Conservation (phyloP, 1,139 yeast species). For the Cylindricascospora bacillispora region DNA sequence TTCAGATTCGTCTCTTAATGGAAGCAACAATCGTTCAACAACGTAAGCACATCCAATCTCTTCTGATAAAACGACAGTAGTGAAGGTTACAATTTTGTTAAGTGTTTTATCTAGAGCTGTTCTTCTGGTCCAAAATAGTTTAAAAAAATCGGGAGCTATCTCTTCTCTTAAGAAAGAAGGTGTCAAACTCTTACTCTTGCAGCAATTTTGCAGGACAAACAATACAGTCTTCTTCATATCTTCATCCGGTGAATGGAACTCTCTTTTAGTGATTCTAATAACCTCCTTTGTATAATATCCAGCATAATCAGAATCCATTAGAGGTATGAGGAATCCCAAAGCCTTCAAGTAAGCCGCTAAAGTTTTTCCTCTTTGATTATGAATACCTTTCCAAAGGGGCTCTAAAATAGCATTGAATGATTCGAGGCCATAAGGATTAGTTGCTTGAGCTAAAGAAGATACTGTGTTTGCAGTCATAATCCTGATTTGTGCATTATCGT, state of each 20-base stretch:
- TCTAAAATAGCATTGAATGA: constrained; percentile 54
- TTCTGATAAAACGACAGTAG: constrained; percentile 55
- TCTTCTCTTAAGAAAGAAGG: constrained; percentile 35
- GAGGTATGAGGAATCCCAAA: constrained; percentile 67
- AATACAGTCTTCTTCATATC: constrained; percentile 75
- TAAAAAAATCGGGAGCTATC: constrained; percentile 52
- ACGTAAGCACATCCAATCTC: constrained; percentile 56
- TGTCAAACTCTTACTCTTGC: constrained; percentile 40
- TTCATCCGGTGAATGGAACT: constrained; percentile 74
- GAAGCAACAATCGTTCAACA: constrained; percentile 43
- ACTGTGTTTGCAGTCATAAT: constrained; percentile 60
- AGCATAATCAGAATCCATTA: constrained; percentile 78
- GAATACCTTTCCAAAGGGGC: constrained; percentile 71
- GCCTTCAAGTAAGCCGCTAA: constrained; percentile 69
- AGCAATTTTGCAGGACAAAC: constrained; percentile 45
- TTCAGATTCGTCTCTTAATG: constrained; percentile 73
- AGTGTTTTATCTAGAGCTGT: constrained; percentile 46
- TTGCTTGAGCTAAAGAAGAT: constrained; percentile 71
- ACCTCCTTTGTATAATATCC: constrained; percentile 68
- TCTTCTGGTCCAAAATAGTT: constrained; percentile 68
- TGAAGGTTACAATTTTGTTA: constrained; percentile 52
- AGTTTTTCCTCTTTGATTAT: constrained; percentile 64
- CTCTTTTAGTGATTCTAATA: constrained; percentile 52
- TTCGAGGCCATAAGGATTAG: constrained; percentile 84
- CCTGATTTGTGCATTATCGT: constrained; percentile 58